These are phyloP conservation scores for Posidonia oceanica DNA, from an alignment of 116 monocot genomes.

Conservation along the genomic window DNA sequence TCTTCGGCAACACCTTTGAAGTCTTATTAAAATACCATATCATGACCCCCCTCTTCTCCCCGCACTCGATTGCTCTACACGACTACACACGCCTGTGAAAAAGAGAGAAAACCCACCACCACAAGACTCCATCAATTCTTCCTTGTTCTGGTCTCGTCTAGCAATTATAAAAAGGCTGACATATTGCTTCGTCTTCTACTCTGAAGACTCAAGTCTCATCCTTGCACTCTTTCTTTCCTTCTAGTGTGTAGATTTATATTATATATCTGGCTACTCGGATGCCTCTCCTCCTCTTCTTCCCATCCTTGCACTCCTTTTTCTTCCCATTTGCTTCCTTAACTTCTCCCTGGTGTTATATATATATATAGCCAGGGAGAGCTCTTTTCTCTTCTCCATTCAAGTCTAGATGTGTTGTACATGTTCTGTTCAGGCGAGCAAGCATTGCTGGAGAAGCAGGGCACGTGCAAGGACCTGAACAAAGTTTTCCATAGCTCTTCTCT, in stretches of 20 bases:
- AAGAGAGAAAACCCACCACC: neutral
- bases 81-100: neutral
- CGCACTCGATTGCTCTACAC: slow-evolving; percentile 1
- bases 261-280: neutral
- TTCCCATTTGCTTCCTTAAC: neutral
- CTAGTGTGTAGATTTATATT: too few relatives aligned
- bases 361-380: neutral
- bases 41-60: neutral
- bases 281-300: slow-evolving; percentile 1
- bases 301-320: neutral
- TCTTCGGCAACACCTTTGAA: neutral
- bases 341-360: neutral
- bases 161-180: neutral
- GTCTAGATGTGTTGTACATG: neutral
- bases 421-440: slow-evolving; percentile 19
- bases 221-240: slow-evolving; percentile 17
- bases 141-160: neutral
- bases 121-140: slow-evolving; percentile 5
- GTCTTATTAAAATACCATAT: neutral
- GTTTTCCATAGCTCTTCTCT: slow-evolving; percentile 1
- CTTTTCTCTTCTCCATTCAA: neutral
- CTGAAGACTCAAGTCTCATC: neutral
- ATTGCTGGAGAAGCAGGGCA: slow-evolving; percentile 74
- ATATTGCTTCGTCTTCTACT: slow-evolving; percentile 2
- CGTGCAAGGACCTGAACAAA: slow-evolving; percentile 25